Conservation (phyloP, 2,329 filamentous ascomycete genomes). For the Clarireedia sp. region DNA sequence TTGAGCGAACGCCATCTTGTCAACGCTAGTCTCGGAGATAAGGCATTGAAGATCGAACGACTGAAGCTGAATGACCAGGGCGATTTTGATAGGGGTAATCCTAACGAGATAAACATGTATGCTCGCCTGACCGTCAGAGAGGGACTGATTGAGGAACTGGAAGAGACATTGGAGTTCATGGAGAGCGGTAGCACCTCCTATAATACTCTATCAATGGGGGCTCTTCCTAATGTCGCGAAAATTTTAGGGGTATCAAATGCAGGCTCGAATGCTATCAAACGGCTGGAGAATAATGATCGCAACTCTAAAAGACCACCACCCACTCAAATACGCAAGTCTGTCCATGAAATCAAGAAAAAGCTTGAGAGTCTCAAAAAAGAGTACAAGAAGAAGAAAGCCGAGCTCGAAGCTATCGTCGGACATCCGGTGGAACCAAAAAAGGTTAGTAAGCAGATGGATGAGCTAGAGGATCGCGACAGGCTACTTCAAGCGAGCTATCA, state of each 20-base stretch:
- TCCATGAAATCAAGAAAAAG: background rate
- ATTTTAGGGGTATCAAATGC: background rate
- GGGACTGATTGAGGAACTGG: background rate
- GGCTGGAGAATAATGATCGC: background rate
- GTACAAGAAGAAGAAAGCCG: background rate
- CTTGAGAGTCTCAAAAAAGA: background rate
- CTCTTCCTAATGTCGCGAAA: background rate
- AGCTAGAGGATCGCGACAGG: background rate
- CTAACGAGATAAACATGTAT: background rate
- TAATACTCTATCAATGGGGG: background rate
- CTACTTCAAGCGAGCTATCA: background rate
- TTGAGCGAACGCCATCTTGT: conserved; percentile 11
- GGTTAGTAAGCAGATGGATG: background rate
- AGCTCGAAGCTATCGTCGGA: conserved; percentile 14
- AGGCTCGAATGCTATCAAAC: background rate
- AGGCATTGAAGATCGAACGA: conserved; percentile 13
- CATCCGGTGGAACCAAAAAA: conserved; percentile 7
- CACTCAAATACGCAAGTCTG: background rate
- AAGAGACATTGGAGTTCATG: background rate
- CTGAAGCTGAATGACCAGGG: conserved; percentile 13
- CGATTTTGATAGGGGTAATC: conserved; percentile 4
- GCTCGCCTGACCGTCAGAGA: background rate
- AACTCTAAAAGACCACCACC: conserved; percentile 4
- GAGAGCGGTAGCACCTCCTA: background rate
- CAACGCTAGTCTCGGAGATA: background rate